Evolutionary conservation across 2,329 filamentous ascomycete genomes (phyloP).

Genomic region (Clonostachys solani): DNA sequence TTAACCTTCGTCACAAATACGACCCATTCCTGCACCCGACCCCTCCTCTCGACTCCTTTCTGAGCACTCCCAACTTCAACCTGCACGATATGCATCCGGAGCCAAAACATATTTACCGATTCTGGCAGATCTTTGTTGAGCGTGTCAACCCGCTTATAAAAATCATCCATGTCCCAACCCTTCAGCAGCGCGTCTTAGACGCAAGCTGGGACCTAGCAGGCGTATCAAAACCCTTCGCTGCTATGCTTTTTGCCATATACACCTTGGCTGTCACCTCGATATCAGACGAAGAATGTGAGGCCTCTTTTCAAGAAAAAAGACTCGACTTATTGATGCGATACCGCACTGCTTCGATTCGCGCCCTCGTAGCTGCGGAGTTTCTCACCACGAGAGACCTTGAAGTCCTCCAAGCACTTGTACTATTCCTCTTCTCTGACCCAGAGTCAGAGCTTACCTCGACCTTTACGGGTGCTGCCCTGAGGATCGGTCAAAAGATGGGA

Average conservation of each 20-base stretch:
- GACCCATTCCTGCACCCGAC: conserved; percentile 8
- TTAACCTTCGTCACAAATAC: conserved; percentile 11
- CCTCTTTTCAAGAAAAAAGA: conserved; percentile 8
- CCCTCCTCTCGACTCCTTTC: conserved; percentile 4
- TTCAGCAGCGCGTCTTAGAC: conserved; percentile 20
- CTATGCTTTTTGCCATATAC: conserved; percentile 20
- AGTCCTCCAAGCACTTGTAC: conserved; percentile 18
- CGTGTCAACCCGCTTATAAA: conserved; percentile 22
- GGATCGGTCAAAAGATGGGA: conserved; percentile 16
- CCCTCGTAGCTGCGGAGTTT: conserved; percentile 15
- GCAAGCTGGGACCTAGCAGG: conserved; percentile 14
- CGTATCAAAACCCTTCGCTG: conserved; percentile 9
- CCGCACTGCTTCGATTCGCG: conserved; percentile 12
- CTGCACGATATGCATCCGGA: conserved; percentile 16
- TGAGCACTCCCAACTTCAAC: neutral
- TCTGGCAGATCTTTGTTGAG: conserved; percentile 26
- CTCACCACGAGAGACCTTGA: conserved; percentile 18
- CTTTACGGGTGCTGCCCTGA: conserved; percentile 11
- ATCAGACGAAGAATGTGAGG: conserved; percentile 8
- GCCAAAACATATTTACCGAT: conserved; percentile 16
- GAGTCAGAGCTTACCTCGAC: conserved; percentile 17
- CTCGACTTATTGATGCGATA: conserved; percentile 10
- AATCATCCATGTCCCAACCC: conserved; percentile 21
- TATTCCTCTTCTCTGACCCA: conserved; percentile 20
- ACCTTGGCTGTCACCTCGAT: conserved; percentile 14